Evolutionary conservation across 345 rosid genomes (phyloP).

Genomic region (Excoecaria cochinchinensis): DNA sequence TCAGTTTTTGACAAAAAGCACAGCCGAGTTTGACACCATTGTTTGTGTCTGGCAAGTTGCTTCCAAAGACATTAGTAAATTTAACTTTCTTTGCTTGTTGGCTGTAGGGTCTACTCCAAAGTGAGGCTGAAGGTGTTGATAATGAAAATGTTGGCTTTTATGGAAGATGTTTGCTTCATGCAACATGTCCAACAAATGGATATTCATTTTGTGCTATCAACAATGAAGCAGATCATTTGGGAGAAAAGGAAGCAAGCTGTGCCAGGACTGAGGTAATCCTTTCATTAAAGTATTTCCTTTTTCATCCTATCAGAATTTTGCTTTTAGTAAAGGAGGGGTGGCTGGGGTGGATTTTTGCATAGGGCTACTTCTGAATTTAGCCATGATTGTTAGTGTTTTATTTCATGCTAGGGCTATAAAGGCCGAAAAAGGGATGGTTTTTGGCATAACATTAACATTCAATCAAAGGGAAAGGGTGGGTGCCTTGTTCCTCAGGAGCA

Average conservation of each 20-base stretch:
- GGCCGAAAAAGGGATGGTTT: conserved; percentile 52
- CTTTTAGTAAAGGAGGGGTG: neutral
- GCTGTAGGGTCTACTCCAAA: conserved; percentile 48
- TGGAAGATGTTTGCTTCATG: conserved; percentile 46
- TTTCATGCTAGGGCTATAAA: conserved; percentile 42
- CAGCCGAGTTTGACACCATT: neutral
- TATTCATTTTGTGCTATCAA: conserved; percentile 18
- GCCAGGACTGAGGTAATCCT: conserved; percentile 51
- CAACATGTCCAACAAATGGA: conserved; percentile 22
- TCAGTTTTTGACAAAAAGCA: neutral
- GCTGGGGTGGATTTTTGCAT: neutral
- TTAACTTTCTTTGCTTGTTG: neutral
- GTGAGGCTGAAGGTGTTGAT: conserved; percentile 48
- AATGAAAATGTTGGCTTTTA: conserved; percentile 51
- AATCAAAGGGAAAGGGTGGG: conserved; percentile 34
- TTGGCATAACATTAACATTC: conserved; percentile 31
- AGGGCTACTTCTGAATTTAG: neutral
- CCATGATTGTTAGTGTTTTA: neutral
- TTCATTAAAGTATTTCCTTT: neutral
- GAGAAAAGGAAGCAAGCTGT: conserved; percentile 36
- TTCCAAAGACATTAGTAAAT: neutral
- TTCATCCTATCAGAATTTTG: neutral
- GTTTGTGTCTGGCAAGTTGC: neutral
- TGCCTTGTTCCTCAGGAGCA: conserved; percentile 57
- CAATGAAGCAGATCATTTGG: conserved; percentile 18